Percentiles rank a stretch among this genome's conserved stretches.
Conservation (phyloP, 148 eudicot species). For the Diospyros lotus region DNA sequence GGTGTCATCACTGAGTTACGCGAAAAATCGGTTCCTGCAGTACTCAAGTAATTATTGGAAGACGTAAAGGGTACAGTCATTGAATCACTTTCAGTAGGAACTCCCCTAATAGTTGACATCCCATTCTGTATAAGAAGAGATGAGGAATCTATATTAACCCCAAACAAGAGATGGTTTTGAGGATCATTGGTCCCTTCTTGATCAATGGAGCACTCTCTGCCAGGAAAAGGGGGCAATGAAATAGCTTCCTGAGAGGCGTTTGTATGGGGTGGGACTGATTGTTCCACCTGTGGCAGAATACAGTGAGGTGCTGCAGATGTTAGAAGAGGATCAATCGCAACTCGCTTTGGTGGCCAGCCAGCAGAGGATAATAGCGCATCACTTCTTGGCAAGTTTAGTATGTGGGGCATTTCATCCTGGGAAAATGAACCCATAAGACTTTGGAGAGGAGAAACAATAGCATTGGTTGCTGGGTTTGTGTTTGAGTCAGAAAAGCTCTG, state of each 20-base stretch:
- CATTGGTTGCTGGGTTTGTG: constrained; percentile 29
- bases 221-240: constrained; percentile 70
- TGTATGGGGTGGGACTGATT: constrained; percentile 39
- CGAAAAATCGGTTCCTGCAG: constrained; percentile 52
- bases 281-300: constrained; percentile 47
- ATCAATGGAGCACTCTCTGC: constrained; percentile 57
- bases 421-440: constrained; percentile 61
- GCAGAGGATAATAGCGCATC: constrained; percentile 46
- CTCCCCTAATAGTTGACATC: constrained; percentile 42
- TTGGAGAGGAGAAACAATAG: constrained; percentile 60
- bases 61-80: constrained; percentile 49
- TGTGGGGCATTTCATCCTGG: constrained; percentile 51
- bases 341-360: constrained; percentile 55
- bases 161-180: constrained; percentile 58
- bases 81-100: constrained; percentile 43
- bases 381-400: constrained; percentile 41
- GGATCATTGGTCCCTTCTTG: constrained; percentile 53
- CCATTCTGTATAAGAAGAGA: constrained; percentile 54
- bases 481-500: constrained; percentile 37
- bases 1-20: constrained; percentile 49
- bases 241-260: constrained; percentile 50
- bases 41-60: constrained; percentile 35
- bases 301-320: constrained; percentile 34
- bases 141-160: constrained; percentile 51
- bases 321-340: constrained; percentile 55